These are phyloP conservation scores for Trichosporon sp. DNA, from an alignment of 1,284 basidiomycete species.

Conservation along the genomic window DNA sequence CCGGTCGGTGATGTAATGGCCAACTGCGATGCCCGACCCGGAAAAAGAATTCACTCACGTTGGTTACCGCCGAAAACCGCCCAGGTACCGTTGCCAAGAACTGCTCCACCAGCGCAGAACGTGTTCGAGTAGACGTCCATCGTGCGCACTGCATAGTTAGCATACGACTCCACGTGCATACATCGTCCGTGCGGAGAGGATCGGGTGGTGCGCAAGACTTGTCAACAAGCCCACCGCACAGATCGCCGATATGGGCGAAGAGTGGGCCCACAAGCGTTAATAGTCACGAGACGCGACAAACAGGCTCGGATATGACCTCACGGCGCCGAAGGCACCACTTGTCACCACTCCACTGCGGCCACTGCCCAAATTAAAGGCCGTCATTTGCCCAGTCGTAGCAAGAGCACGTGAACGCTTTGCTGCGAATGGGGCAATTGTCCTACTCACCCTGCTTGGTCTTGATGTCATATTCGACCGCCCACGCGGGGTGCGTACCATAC, in stretches of 20 bases:
- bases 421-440: not conserved
- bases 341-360: not conserved
- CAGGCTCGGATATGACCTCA: constrained; percentile 1
- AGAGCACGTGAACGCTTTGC: not conserved
- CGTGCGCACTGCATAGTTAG: constrained; percentile 30
- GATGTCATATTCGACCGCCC: constrained; percentile 51
- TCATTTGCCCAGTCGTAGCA: not conserved
- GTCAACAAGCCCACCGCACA: not conserved
- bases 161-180: not conserved
- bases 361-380: not conserved
- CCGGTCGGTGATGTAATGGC: constrained; percentile 14
- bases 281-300: not conserved
- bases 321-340: not conserved
- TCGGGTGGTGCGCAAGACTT: not conserved
- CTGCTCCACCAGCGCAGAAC: constrained; percentile 59
- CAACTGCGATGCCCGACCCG: too few relatives aligned
- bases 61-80: constrained; percentile 57
- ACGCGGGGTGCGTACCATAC: constrained; percentile 43
- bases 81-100: constrained; percentile 54
- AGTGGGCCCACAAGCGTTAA: not conserved
- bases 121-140: constrained; percentile 75
- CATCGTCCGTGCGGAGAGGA: not conserved
- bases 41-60: constrained; percentile 55
- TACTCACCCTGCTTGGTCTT: constrained; percentile 45
- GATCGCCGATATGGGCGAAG: not conserved